Evolutionary conservation across 805 yeast species (phyloP), one percentile per base, ranked within the genome.

Genomic region (Pichia cephalocereana): DNA sequence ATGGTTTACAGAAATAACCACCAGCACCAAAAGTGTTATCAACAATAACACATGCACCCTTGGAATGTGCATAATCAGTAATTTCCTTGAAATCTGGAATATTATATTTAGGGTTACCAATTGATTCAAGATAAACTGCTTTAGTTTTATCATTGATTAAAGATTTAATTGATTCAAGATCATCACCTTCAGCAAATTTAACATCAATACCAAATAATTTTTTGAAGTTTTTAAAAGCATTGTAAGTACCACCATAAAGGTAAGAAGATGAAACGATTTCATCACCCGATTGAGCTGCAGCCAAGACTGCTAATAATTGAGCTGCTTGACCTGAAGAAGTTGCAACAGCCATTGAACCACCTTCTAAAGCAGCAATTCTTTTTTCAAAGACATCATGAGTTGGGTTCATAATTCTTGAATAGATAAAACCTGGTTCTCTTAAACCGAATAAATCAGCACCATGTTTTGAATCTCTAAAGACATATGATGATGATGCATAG

Each of bases 11-110:
- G 59, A 86, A 77, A 72, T 70, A 89, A 44, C 97, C 97, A 68
- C 96, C 97, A 41, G 96, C 96, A 63, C 96, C 98, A 60, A 90
- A 90, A 18, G 98, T 90, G 79, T 90, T 90, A 70, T 90, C 98
- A 43, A 86, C 96, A 45, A 90, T 91, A 43, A 91, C 80, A 45
- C 96, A 95, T 44, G 89, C 73, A 52, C 96, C 96, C 55, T 85
- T 76, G 50, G 82, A 79, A 67, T 88, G 96, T 46, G 96, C 96
- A 45, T 86, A 71, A 32, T 75, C 82, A 43, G 77, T 77, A 54
- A 90, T 75, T 48, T 72, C 77, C 66, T 84, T 88, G 59, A 91
- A 87, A 67, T 90, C 96, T 48, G 97, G 97, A 49, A 90, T 83
- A 63, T 86, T 86, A 70, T 85, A 89, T 62, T 82, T 83, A 51